Conservation (phyloP, 306 rosid genomes). For the Biancaea sappan region DNA sequence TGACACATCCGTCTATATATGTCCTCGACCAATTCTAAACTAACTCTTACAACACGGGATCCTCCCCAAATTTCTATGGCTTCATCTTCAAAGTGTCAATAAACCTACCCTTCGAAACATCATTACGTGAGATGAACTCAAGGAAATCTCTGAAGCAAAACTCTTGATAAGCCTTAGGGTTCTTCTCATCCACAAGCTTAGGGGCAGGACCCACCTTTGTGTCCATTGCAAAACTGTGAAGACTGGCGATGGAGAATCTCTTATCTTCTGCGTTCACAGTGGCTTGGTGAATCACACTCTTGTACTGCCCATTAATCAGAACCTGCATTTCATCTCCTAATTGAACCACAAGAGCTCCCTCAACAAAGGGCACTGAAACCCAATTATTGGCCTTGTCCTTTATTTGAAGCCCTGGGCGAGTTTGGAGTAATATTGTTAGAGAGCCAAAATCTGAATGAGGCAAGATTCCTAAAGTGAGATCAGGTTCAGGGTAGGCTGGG, state of each 20-base stretch:
- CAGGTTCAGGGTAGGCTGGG: conserved; percentile 29
- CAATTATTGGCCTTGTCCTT: conserved; percentile 24
- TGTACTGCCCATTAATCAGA: not conserved
- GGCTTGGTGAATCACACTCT: not conserved
- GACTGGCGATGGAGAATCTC: not conserved
- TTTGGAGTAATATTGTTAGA: conserved; percentile 10
- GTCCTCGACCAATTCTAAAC: no score
- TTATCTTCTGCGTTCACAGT: not conserved
- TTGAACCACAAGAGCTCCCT: not conserved
- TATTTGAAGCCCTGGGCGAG: conserved; percentile 20
- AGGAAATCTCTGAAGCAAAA: not conserved
- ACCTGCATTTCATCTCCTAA: conserved; percentile 9
- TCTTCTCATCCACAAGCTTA: conserved; percentile 16
- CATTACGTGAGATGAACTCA: no score
- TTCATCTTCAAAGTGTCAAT: no score
- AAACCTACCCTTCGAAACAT: no score
- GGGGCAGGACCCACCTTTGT: conserved; percentile 7
- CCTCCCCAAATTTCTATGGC: no score
- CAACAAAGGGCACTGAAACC: conserved; percentile 1
- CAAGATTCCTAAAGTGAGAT: not conserved
- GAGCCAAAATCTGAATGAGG: conserved; percentile 34
- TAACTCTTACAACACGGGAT: no score
- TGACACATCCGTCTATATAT: no score
- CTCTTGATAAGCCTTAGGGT: not conserved
- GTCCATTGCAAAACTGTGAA: conserved; percentile 7